Evolutionary conservation across 495 filamentous ascomycete genomes (phyloP).

Genomic region (Hyphodiscus hymeniophilus): DNA sequence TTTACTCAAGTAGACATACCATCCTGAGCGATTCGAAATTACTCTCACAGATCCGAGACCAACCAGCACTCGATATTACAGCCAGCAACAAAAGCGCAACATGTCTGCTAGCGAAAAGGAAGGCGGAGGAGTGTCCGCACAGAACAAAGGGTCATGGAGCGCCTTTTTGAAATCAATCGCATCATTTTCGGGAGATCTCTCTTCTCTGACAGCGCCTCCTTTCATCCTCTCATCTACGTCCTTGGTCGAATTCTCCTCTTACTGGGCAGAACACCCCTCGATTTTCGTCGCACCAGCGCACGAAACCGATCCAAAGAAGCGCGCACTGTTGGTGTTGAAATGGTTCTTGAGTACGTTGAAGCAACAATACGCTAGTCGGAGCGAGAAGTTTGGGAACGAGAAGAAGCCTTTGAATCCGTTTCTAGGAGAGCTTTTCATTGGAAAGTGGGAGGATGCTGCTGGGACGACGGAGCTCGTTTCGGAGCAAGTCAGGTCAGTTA

Average conservation of each 20-base stretch:
- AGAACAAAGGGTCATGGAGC: slow-evolving; percentile 23
- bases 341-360: slow-evolving; percentile 98
- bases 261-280: slow-evolving; percentile 92
- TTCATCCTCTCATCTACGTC: slow-evolving; percentile 94
- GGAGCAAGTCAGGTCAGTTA: slow-evolving; percentile 71
- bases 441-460: slow-evolving; percentile 52
- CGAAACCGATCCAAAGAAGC: slow-evolving; percentile 78
- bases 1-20: too few species aligned
- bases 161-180: slow-evolving; percentile 61
- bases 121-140: slow-evolving; percentile 19
- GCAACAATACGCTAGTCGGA: slow-evolving; percentile 69
- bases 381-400: slow-evolving; percentile 90
- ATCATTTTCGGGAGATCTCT: slow-evolving; percentile 92
- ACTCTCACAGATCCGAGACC: too few species aligned
- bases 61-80: too few species aligned
- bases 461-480: slow-evolving; percentile 63
- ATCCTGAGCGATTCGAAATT: too few species aligned
- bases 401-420: slow-evolving; percentile 98
- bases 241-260: slow-evolving; percentile 90
- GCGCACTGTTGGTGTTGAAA: slow-evolving; percentile 82
- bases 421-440: slow-evolving; percentile 84
- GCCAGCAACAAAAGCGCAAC: not conserved
- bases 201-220: slow-evolving; percentile 88
- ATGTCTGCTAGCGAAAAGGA: slow-evolving; percentile 22
- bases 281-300: slow-evolving; percentile 81